Evolutionary conservation across 768 basidiomycete species (phyloP), one percentile per base, ranked within the genome.

Genomic region (Lentinula sp.): DNA sequence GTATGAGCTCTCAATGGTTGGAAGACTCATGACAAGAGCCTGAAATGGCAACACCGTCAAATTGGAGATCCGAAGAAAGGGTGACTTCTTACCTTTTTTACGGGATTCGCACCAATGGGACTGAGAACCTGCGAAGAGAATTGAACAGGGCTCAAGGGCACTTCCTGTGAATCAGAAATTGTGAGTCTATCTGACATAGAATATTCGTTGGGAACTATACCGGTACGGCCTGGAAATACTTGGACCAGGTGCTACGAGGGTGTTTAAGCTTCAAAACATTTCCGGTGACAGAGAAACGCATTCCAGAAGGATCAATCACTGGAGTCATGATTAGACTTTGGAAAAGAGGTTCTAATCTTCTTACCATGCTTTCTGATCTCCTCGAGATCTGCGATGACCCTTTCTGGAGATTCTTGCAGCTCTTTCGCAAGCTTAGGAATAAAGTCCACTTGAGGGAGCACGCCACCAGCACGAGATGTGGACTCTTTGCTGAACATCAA

Each of bases 1-100:
- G 71, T 86, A 98, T 2, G 92, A 89, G 67, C 93, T 96, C 74
- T 99, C 97, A 63, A 98, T 96, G 4, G 93, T 94, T 1, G 95
- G 89, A 61, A 98, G 81, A 63, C 91, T 87, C 73, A 95, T 88
- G 23, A 98, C 81, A 32, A 93, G 80, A 31, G 89, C 91, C 90
- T 94, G 49, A 13, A 45, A 60, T 65, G n/a, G 13, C 9, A 15
- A 54, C 31, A 43, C 16, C 7, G 8, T 31, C 16, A 15, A 21
- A 13, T 65, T 61, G 23, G 50, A 4, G 21, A 16, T 49, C 52
- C 35, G 9, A 56, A 34, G 37, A 46, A 1, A 53, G n/a, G 34
- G 32, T 50, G 49, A 34, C 42, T 57, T 32, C 3, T 10, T 63
- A 91, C 92, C 80, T 87, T 89, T 69, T 80, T 85, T 6, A 79